Percentiles rank a stretch among this genome's conserved stretches.
phyloP scores from a whole-genome alignment of 192 early-diverging fungal genomes.

The Funneliformis geosporum region DNA sequence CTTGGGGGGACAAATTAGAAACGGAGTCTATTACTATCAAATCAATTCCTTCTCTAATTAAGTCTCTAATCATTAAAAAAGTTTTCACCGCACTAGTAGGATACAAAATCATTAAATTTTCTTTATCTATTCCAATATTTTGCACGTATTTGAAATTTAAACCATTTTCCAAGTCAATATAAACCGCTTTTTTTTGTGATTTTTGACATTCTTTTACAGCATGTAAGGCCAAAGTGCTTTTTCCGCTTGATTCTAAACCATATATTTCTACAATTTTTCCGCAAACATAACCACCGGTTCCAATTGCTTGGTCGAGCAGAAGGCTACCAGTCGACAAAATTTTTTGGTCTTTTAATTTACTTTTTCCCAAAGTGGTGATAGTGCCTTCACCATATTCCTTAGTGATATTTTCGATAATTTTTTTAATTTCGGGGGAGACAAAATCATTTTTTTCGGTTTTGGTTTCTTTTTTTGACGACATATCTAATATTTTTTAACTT shows the following conservation, averaged over 20 bases:
- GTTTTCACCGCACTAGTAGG: too few relatives aligned
- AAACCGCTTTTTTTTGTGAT: not conserved
- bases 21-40: too few relatives aligned
- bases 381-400: constrained; percentile 5
- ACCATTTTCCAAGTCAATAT: constrained; percentile 21
- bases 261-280: constrained; percentile 1
- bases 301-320: not conserved
- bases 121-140: too few relatives aligned
- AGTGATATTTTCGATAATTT: not conserved
- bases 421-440: not conserved
- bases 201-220: constrained; percentile 3
- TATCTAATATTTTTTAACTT: too few relatives aligned
- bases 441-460: too few relatives aligned
- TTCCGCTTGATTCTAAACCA: not conserved
- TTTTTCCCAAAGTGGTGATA: constrained; percentile 8
- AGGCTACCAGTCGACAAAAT: not conserved
- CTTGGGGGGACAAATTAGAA: too few relatives aligned
- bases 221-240: constrained; percentile 8
- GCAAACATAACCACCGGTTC: not conserved
- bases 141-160: too few relatives aligned
- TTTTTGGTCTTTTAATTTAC: not conserved
- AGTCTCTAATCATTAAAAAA: too few relatives aligned
- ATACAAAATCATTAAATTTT: too few relatives aligned
- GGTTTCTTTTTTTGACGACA: too few relatives aligned
- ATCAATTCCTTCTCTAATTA: too few relatives aligned